phyloP scores from a whole-genome alignment of 257 asterid species.

The Solanum bulbocastanum region DNA sequence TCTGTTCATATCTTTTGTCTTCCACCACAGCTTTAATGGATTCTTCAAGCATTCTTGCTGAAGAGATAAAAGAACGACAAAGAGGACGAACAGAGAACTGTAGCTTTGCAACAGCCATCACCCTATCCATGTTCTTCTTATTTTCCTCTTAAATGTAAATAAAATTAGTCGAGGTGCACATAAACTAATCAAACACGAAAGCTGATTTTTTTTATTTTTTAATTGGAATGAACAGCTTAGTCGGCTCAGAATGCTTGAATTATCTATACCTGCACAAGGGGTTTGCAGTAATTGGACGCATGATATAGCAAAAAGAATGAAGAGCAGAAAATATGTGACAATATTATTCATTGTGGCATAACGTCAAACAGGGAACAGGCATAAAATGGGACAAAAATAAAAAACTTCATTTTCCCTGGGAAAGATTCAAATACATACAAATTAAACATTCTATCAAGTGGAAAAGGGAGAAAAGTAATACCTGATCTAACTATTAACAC shows the following conservation, averaged over 20 bases:
- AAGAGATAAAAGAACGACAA: conserved; percentile 3
- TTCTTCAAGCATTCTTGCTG: conserved; percentile 28
- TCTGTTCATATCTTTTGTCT: conserved; percentile 35
- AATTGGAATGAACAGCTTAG: no score
- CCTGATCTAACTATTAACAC: no score
- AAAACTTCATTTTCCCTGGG: no score
- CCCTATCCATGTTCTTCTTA: not conserved
- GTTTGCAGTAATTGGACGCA: no score
- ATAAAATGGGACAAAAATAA: not conserved
- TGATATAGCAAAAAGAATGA: no score
- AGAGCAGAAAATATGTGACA: not conserved
- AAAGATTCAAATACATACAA: no score
- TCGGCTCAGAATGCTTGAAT: no score
- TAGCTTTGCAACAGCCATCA: not conserved
- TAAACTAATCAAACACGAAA: not conserved
- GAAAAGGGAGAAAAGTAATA: no score
- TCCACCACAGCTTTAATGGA: conserved; percentile 42
- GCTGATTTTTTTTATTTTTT: no score
- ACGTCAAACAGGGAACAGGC: not conserved
- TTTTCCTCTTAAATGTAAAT: not conserved
- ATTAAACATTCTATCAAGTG: no score
- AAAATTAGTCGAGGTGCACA: not conserved
- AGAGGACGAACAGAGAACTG: not conserved
- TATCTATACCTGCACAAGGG: no score
- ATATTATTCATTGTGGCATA: not conserved